Evolutionary conservation across 441 rosid genomes (phyloP).

Genomic region (Aleurites moluccanus): DNA sequence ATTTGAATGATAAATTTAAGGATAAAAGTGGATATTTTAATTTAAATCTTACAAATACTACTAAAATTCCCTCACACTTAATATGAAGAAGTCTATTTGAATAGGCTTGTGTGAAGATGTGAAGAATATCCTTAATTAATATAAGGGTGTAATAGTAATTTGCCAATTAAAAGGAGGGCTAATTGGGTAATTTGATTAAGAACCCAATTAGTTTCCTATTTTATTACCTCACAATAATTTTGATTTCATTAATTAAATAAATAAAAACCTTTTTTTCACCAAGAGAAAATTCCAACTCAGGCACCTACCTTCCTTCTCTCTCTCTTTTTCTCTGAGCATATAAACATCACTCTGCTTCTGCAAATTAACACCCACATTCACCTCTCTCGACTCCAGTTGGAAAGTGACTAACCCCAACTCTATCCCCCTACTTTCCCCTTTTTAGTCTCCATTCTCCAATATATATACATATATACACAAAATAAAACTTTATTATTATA

Average conservation of each 20-base stretch:
- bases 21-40: too few species aligned
- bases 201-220: constrained; percentile 29
- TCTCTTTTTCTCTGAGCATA: too few species aligned
- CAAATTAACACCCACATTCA: neutral
- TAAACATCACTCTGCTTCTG: neutral
- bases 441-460: neutral
- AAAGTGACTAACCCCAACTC: constrained; percentile 10
- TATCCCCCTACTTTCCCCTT: neutral
- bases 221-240: constrained; percentile 36
- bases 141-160: neutral
- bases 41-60: too few species aligned
- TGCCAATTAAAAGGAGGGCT: neutral
- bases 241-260: constrained; percentile 1
- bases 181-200: constrained; percentile 5
- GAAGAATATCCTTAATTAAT: too few species aligned
- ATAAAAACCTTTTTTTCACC: neutral
- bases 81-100: too few species aligned
- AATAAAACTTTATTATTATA: neutral
- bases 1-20: too few species aligned
- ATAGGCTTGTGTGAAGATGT: too few species aligned
- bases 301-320: neutral
- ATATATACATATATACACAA: neutral
- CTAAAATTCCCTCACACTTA: too few species aligned
- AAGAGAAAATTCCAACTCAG: neutral
- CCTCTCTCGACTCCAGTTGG: neutral